These are phyloP conservation scores for Crucibulum parvulum DNA, from an alignment of 1,284 basidiomycete species.

Conservation along the genomic window DNA sequence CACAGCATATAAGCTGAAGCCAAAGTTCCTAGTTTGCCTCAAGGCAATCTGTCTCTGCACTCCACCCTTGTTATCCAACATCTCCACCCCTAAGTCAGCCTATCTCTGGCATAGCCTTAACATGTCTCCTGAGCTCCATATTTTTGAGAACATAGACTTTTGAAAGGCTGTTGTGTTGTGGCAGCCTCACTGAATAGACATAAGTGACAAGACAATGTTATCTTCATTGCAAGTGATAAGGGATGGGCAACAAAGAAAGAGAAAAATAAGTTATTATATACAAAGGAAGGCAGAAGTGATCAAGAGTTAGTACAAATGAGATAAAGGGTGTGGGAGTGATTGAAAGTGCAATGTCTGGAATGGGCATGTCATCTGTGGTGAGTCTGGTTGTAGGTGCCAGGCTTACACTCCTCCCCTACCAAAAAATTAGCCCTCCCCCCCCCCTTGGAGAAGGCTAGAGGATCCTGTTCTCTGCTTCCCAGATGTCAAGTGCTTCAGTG, in stretches of 20 bases:
- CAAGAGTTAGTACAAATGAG: neutral
- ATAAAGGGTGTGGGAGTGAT: neutral
- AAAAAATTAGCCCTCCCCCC: neutral
- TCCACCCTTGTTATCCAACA: no score
- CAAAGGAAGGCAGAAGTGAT: neutral
- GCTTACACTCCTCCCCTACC: neutral
- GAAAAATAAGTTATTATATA: neutral
- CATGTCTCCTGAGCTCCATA: conserved; percentile 22
- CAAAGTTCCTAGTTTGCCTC: no score
- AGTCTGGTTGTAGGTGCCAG: neutral
- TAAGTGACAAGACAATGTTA: no score
- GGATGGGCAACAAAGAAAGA: no score
- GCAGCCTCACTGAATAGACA: no score
- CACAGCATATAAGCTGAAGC: no score
- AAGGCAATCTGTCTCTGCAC: no score
- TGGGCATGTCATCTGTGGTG: neutral
- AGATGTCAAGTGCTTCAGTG: conserved; percentile 26
- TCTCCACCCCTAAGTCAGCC: no score
- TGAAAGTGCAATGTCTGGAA: neutral
- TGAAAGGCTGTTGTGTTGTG: no score
- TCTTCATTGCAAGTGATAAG: no score
- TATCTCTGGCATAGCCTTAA: no score
- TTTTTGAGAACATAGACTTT: conserved; percentile 31
- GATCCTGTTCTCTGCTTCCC: conserved; percentile 8
- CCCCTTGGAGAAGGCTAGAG: neutral